These are phyloP conservation scores for Pascua guehoae DNA, from an alignment of 1,284 basidiomycete species.

Conservation along the genomic window DNA sequence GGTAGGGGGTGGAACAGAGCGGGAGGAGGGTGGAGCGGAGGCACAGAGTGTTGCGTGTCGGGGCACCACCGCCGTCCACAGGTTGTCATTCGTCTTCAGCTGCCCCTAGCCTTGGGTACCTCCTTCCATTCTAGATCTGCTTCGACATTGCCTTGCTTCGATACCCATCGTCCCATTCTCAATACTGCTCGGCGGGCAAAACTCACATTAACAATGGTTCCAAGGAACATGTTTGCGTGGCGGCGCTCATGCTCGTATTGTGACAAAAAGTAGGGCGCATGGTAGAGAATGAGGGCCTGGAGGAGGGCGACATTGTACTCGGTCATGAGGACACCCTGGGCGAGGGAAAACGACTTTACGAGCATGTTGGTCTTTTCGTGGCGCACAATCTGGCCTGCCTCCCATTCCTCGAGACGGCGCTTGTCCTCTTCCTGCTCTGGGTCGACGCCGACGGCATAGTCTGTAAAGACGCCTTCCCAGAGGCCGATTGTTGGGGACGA, in stretches of 20 bases:
- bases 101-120: too few relatives aligned
- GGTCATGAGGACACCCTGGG: constrained; percentile 47
- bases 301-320: constrained; percentile 50
- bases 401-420: constrained; percentile 32
- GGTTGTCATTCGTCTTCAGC: not conserved
- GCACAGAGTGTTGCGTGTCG: not conserved
- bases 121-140: too few relatives aligned
- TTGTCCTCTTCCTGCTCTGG: constrained; percentile 16
- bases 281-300: constrained; percentile 49
- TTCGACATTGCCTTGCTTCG: too few relatives aligned
- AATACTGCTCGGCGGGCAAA: not conserved
- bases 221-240: constrained; percentile 47
- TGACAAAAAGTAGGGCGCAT: constrained; percentile 49
- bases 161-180: too few relatives aligned
- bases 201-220: constrained; percentile 47
- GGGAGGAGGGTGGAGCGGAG: not conserved
- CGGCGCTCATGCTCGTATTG: constrained; percentile 44
- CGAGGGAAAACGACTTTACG: constrained; percentile 48
- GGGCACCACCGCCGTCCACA: too few relatives aligned
- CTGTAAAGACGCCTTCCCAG: constrained; percentile 14
- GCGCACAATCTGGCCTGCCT: constrained; percentile 37
- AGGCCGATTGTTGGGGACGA: constrained; percentile 3
- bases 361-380: constrained; percentile 52
- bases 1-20: not conserved
- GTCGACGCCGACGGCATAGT: constrained; percentile 11